A percentile compares a stretch with the other conserved stretches of the same genome.
These are phyloP conservation scores for Penicillium expansum DNA, from an alignment of 2,329 filamentous ascomycete species.

Conservation along the genomic window DNA sequence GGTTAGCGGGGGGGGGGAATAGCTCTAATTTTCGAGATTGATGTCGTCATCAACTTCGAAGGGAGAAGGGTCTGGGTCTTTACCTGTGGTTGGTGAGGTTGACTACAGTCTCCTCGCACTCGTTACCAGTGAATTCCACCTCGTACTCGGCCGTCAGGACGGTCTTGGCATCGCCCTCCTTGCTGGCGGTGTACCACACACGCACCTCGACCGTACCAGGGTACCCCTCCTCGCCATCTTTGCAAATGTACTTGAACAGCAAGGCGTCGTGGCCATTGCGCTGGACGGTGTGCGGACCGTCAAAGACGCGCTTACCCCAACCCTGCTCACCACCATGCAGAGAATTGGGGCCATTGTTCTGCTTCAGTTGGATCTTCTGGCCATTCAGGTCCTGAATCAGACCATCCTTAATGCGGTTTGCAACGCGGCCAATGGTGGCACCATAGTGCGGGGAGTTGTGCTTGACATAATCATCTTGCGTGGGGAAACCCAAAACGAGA, in stretches of 20 bases:
- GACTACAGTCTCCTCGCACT: conserved; percentile 83
- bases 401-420: conserved; percentile 76
- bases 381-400: conserved; percentile 71
- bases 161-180: conserved; percentile 64
- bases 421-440: conserved; percentile 80
- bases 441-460: conserved; percentile 82
- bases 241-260: conserved; percentile 63
- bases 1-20: conserved; percentile 1
- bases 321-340: conserved; percentile 70
- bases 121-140: conserved; percentile 70
- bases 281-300: conserved; percentile 56
- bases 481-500: conserved; percentile 84
- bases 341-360: conserved; percentile 75
- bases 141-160: conserved; percentile 87
- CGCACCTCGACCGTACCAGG: conserved; percentile 78
- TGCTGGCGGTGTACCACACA: conserved; percentile 75
- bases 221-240: conserved; percentile 84
- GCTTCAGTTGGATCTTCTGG: conserved; percentile 65
- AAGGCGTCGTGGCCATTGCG: conserved; percentile 63
- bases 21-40: background rate
- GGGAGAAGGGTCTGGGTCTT: conserved; percentile 22
- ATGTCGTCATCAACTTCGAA: background rate
- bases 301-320: conserved; percentile 51
- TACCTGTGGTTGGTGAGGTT: conserved; percentile 96
- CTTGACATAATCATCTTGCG: conserved; percentile 68